Evolutionary conservation across 1,284 basidiomycete genomes (phyloP), one percentile per base, ranked within the genome.

Genomic region (Puccinia brachypodii): DNA sequence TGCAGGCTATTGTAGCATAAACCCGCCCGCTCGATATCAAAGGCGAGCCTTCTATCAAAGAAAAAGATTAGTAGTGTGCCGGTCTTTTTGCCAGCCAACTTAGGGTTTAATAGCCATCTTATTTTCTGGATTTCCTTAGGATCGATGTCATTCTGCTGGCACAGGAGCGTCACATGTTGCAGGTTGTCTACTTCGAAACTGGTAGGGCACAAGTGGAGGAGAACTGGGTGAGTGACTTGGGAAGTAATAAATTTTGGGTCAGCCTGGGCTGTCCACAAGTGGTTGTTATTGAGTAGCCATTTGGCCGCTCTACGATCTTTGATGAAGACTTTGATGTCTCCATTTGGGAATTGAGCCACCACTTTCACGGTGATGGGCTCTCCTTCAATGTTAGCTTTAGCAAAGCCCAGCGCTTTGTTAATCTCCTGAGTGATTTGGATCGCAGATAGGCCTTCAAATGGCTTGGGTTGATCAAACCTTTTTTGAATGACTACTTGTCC

Each of bases 41-140:
- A 71, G 3, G 36, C 68, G 11, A 71, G 68, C 28, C 40, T 7
- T 28, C 42, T 71, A 16, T 71, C 40, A 9, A 16, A 44, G 28
- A 71, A 50, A 13, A 3, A 28, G 2, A 71, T 22, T 22, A 71
- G 33, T 71, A 47, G 47, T 16, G 68, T 22, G 40, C 68, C 68
- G n/a, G 14, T 14, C 2, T 42, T 40, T 71, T 71, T 71, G 22
- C 40, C 68, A 3, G 33, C 22, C 9, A 44, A 7, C 8, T 42
- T 71, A 9, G 68, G 38, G 14, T 44, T 42, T 3, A 28, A 14
- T 28, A 71, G 42, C 42, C 68, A 71, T 22, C 36, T 2, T 25
- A 71, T 50, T 28, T 71, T 71, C 28, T 71, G 33, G n/a, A 71
- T 42, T 71, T 71, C 68, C 47, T 71, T 42, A 9, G 25, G 8